Evolutionary conservation across 1,284 basidiomycete species (phyloP).

Genomic region (Hortiboletus rubellus): DNA sequence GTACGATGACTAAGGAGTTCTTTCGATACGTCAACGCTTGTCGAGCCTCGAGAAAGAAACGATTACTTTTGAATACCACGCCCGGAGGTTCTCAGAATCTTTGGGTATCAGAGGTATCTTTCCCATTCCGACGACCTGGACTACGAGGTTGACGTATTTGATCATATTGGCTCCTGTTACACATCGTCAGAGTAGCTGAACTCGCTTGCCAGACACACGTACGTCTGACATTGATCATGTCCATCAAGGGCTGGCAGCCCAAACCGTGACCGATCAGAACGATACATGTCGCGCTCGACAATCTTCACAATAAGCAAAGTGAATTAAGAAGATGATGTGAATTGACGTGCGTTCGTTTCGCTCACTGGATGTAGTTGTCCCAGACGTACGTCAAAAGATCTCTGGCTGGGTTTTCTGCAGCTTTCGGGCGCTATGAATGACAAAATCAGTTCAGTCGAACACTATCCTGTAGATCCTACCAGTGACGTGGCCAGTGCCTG

Average conservation of each 20-base stretch:
- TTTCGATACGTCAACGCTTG: conserved; percentile 27
- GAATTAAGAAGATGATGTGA: background rate
- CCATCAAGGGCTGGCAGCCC: conserved; percentile 74
- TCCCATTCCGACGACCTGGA: conserved; percentile 76
- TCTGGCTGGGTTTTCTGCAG: conserved; percentile 35
- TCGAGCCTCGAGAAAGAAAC: background rate
- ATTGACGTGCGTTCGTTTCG: background rate
- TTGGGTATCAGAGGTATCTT: conserved; percentile 55
- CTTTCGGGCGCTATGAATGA: conserved; percentile 27
- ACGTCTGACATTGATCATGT: conserved; percentile 73
- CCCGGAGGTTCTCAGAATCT: conserved; percentile 49
- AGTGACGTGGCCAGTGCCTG: conserved; percentile 30
- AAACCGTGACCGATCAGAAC: conserved; percentile 87
- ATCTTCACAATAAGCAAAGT: conserved; percentile 40
- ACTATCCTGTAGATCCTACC: conserved; percentile 29
- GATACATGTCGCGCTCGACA: conserved; percentile 69
- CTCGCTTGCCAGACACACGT: conserved; percentile 25
- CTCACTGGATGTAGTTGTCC: conserved; percentile 93
- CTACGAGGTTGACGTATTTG: conserved; percentile 63
- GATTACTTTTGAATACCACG: conserved; percentile 65
- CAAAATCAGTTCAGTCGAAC: background rate
- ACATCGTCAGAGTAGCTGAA: conserved; percentile 4
- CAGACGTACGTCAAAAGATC: conserved; percentile 83
- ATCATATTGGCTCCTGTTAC: conserved; percentile 51
- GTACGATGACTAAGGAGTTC: conserved; percentile 68